Conservation (phyloP, 2,329 filamentous ascomycete species). For the Elsinoe fawcettii region DNA sequence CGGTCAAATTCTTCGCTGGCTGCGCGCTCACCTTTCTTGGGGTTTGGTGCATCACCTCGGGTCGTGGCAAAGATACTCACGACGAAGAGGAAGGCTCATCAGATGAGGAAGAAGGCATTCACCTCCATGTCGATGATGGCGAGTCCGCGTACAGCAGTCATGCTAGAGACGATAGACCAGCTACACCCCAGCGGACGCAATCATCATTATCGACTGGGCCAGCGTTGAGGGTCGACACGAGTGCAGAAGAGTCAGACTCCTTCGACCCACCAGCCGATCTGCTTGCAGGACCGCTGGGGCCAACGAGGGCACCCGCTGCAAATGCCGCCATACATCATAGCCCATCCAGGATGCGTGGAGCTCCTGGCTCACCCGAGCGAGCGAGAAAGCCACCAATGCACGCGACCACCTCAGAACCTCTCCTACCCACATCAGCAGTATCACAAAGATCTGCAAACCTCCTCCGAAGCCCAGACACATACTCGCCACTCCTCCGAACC, state of each 20-base stretch:
- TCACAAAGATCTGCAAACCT: constrained; percentile 21
- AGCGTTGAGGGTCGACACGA: constrained; percentile 21
- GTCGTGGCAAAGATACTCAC: constrained; percentile 54
- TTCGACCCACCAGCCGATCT: constrained; percentile 14
- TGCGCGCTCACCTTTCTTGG: constrained; percentile 90
- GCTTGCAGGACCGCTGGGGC: constrained; percentile 10
- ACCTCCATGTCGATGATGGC: constrained; percentile 34
- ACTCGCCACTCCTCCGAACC: constrained; percentile 16
- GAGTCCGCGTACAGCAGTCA: background rate
- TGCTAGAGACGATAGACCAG: background rate
- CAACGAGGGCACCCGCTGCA: constrained; percentile 21
- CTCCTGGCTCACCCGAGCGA: constrained; percentile 18
- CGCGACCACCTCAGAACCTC: constrained; percentile 31
- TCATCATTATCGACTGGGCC: constrained; percentile 19
- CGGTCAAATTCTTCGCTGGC: constrained; percentile 78
- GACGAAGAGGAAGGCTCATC: constrained; percentile 33
- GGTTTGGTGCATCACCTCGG: constrained; percentile 94
- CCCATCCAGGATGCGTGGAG: constrained; percentile 21
- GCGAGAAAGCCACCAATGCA: constrained; percentile 25
- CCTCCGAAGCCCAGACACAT: constrained; percentile 14
- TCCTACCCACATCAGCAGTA: constrained; percentile 23
- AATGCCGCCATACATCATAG: constrained; percentile 27
- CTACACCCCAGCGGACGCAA: background rate
- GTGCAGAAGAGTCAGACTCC: background rate
- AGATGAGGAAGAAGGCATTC: constrained; percentile 37